These are phyloP conservation scores for Aureobasidium sp. DNA, from an alignment of 2,329 filamentous ascomycete genomes.

Conservation along the genomic window DNA sequence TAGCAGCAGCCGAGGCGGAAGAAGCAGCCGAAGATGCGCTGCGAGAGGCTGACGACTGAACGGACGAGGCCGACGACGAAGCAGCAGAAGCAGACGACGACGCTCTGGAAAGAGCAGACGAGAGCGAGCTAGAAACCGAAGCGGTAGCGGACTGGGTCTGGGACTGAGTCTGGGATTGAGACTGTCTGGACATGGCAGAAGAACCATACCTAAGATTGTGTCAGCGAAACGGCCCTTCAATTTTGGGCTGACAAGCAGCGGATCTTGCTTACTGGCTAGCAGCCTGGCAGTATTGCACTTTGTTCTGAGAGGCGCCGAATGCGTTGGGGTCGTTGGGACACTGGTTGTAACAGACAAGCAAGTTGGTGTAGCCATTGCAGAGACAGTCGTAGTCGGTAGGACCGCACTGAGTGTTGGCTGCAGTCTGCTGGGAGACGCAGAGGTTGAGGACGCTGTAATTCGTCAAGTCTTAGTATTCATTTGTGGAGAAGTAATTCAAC, in stretches of 20 bases:
- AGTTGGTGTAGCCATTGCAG: conserved; percentile 46
- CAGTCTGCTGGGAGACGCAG: conserved; percentile 38
- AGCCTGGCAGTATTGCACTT: conserved; percentile 16
- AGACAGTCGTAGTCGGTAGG: conserved; percentile 50
- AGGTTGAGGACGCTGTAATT: conserved; percentile 44
- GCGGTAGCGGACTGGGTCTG: background rate
- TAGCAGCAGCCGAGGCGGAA: background rate
- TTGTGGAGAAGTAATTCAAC: background rate
- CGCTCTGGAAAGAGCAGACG: background rate
- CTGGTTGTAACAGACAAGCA: conserved; percentile 53
- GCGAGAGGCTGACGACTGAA: background rate
- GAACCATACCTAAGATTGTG: conserved; percentile 1
- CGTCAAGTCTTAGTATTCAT: conserved; percentile 1
- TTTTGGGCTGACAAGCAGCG: no score
- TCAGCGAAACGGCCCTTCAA: background rate
- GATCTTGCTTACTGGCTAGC: conserved; percentile 8
- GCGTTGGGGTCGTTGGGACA: conserved; percentile 41
- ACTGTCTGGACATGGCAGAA: background rate
- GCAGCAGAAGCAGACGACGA: background rate
- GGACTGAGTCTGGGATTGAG: background rate
- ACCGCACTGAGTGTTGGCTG: conserved; percentile 38
- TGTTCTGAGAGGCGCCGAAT: conserved; percentile 9
- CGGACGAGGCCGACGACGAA: background rate
- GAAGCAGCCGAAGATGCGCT: background rate
- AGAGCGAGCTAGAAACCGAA: background rate